A percentile compares a stretch with the other conserved stretches of the same genome.
These are phyloP conservation scores for Musa beccarii DNA, from an alignment of 176 grass and related monocot genomes.

Conservation along the genomic window DNA sequence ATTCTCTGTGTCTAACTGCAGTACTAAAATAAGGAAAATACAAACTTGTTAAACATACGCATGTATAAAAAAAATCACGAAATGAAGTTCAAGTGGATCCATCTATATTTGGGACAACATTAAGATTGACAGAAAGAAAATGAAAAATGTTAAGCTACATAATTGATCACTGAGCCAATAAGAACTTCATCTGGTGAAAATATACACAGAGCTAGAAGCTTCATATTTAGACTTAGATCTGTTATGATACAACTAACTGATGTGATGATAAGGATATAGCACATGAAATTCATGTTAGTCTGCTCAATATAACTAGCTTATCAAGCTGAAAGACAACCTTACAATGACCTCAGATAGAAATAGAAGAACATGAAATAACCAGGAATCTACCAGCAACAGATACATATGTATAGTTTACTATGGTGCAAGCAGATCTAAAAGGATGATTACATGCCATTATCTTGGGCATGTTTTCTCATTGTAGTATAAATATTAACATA, in stretches of 20 bases:
- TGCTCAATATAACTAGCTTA: background rate
- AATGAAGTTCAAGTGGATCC: background rate
- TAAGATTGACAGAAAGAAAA: background rate
- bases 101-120: background rate
- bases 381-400: background rate
- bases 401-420: background rate
- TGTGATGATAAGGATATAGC: no score
- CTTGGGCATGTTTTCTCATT: background rate
- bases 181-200: no score
- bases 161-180: no score
- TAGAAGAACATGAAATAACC: background rate
- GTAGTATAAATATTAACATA: background rate
- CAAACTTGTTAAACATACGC: background rate
- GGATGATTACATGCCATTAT: background rate
- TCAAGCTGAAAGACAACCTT: background rate
- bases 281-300: background rate
- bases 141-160: no score
- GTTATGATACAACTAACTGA: no score
- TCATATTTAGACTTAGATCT: no score
- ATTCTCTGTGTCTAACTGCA: background rate
- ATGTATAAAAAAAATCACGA: no score
- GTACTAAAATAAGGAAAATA: background rate
- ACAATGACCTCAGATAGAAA: background rate
- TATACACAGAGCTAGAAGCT: no score
- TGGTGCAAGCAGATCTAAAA: background rate